Evolutionary conservation across 768 basidiomycete genomes (phyloP).

Genomic region (Trametes cingulata): DNA sequence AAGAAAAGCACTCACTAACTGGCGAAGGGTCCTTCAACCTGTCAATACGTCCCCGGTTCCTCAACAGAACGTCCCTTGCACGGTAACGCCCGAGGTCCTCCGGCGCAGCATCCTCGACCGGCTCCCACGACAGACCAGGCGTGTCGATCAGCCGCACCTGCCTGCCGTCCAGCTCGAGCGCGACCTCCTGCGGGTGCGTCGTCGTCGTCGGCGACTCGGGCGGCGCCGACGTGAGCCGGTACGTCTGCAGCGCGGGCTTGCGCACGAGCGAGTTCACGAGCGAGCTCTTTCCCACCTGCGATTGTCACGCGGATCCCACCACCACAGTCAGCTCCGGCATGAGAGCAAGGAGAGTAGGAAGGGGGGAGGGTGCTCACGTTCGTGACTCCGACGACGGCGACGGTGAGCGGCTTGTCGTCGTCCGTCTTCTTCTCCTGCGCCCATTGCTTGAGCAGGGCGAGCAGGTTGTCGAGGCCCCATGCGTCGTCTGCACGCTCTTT

Average conservation of each 20-base stretch:
- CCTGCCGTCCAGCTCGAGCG: conserved; percentile 47
- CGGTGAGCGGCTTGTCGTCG: conserved; percentile 53
- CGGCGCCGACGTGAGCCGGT: conserved; percentile 45
- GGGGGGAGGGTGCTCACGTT: conserved; percentile 54
- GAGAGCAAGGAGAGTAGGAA: too few species aligned
- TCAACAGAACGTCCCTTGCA: conserved; percentile 73
- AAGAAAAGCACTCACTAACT: conserved; percentile 51
- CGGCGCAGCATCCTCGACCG: conserved; percentile 38
- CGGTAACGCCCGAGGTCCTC: conserved; percentile 42
- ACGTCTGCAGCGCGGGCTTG: conserved; percentile 55
- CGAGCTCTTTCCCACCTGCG: conserved; percentile 86
- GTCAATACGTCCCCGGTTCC: conserved; percentile 81
- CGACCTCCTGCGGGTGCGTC: conserved; percentile 61
- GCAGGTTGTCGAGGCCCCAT: conserved; percentile 56
- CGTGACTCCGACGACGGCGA: conserved; percentile 82
- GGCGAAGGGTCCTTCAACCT: conserved; percentile 77
- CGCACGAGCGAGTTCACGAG: conserved; percentile 77
- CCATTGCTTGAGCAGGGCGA: conserved; percentile 48
- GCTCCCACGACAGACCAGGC: conserved; percentile 73
- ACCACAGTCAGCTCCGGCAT: background rate
- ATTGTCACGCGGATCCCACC: conserved; percentile 12
- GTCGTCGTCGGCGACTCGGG: conserved; percentile 74
- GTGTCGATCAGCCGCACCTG: conserved; percentile 79
- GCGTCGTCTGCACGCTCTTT: conserved; percentile 50
- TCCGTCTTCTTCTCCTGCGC: conserved; percentile 49